These are phyloP conservation scores for Scytalidium sp. DNA, from an alignment of 2,329 filamentous ascomycete genomes.

Conservation along the genomic window DNA sequence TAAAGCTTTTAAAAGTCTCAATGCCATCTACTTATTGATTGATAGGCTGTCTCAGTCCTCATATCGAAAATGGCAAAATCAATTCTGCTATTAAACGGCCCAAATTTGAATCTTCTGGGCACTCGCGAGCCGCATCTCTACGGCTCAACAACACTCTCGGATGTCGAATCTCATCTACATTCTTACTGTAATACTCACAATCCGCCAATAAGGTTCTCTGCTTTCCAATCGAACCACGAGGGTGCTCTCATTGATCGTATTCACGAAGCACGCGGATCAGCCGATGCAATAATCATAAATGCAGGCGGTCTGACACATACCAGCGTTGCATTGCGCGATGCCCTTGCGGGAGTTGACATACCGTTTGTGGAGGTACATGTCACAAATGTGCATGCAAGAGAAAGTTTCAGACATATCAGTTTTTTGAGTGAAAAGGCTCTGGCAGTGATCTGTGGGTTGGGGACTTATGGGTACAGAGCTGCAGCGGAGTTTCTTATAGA, in stretches of 20 bases:
- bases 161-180: conserved; percentile 44
- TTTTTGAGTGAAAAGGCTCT: conserved; percentile 74
- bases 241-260: conserved; percentile 45
- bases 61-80: conserved; percentile 34
- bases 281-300: conserved; percentile 72
- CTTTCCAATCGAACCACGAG: conserved; percentile 77
- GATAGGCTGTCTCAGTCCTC: too few relatives aligned
- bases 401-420: conserved; percentile 66
- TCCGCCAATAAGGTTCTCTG: conserved; percentile 34
- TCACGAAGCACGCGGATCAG: conserved; percentile 57
- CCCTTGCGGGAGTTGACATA: conserved; percentile 63
- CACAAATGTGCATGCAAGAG: conserved; percentile 69
- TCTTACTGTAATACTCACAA: background rate
- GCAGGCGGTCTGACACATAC: conserved; percentile 75
- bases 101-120: conserved; percentile 78
- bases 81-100: conserved; percentile 76
- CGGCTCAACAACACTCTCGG: conserved; percentile 63
- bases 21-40: background rate
- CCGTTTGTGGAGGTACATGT: conserved; percentile 80
- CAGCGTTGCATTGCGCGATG: conserved; percentile 72
- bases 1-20: background rate
- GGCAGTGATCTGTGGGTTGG: conserved; percentile 70
- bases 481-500: conserved; percentile 52
- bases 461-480: conserved; percentile 58
- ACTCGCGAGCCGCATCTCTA: conserved; percentile 73